phyloP scores from a whole-genome alignment of 805 yeast species.

The Ogataea ganodermae region DNA sequence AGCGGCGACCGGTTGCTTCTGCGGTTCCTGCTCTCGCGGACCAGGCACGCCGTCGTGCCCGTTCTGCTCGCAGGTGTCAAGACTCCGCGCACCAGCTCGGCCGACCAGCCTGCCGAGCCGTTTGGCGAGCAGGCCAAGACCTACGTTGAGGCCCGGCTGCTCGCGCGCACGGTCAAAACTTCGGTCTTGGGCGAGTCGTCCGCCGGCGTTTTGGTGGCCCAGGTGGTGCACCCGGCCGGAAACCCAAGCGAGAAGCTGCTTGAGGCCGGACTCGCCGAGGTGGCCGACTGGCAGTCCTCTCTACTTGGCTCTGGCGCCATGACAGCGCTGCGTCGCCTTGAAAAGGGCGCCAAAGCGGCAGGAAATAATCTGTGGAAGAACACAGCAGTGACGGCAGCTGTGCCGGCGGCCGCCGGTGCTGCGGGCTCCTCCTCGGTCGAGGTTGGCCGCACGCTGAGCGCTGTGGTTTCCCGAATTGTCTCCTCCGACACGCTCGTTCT shows the following conservation, averaged over 20 bases:
- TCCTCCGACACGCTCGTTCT: constrained; percentile 68
- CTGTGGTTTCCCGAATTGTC: constrained; percentile 59
- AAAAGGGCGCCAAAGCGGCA: constrained; percentile 56
- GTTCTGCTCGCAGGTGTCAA: constrained; percentile 73
- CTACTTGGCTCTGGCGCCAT: constrained; percentile 66
- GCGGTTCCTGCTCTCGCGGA: constrained; percentile 50
- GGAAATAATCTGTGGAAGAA: constrained; percentile 62
- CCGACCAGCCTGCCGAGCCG: constrained; percentile 49
- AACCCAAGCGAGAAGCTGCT: constrained; percentile 69
- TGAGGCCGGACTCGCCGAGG: constrained; percentile 69
- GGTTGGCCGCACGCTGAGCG: constrained; percentile 54
- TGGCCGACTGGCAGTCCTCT: constrained; percentile 78
- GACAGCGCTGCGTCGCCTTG: constrained; percentile 63
- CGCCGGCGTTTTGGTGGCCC: constrained; percentile 60
- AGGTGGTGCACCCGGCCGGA: constrained; percentile 73
- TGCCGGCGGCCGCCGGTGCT: constrained; percentile 4
- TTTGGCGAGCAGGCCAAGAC: constrained; percentile 65
- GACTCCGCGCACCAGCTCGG: constrained; percentile 65
- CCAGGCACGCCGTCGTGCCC: constrained; percentile 58
- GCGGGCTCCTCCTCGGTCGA: constrained; percentile 32
- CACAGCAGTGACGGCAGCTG: constrained; percentile 22
- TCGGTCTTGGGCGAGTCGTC: constrained; percentile 61
- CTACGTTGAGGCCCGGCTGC: constrained; percentile 63
- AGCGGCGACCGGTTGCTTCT: constrained; percentile 77
- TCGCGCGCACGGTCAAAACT: constrained; percentile 60